Conservation (phyloP, 1,139 yeast genomes). For the Trichomonascaceae sp. region DNA sequence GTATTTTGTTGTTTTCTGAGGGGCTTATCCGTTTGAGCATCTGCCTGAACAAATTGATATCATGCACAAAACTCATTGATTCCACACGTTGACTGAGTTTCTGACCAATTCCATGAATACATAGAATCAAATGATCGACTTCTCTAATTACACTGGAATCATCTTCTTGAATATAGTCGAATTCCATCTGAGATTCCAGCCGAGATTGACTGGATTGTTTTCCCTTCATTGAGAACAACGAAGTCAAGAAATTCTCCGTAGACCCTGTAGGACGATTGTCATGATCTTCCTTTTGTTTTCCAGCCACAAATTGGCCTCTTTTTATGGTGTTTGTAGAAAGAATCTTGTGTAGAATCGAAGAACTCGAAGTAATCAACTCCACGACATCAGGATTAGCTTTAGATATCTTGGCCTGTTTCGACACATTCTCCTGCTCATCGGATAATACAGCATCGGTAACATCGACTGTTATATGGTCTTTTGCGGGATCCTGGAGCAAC, state of each 20-base stretch:
- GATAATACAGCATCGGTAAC: neutral
- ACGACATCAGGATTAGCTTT: slow-evolving; percentile 1
- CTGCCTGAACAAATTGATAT: slow-evolving; percentile 62
- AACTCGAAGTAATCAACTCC: neutral
- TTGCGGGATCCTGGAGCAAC: neutral
- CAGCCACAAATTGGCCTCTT: slow-evolving; percentile 6
- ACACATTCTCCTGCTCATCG: neutral
- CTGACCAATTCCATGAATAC: slow-evolving; percentile 92
- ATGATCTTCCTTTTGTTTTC: slow-evolving; percentile 11
- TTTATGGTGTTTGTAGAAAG: slow-evolving; percentile 10
- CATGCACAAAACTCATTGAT: slow-evolving; percentile 77
- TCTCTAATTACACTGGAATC: slow-evolving; percentile 35
- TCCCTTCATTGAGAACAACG: slow-evolving; percentile 10
- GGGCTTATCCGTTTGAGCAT: slow-evolving; percentile 41
- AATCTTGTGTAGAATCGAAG: slow-evolving; percentile 7
- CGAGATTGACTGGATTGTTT: slow-evolving; percentile 6
- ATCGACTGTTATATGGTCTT: neutral
- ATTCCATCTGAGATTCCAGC: slow-evolving; percentile 25
- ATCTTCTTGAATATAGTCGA: slow-evolving; percentile 20
- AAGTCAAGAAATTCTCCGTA: slow-evolving; percentile 3
- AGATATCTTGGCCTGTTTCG: neutral
- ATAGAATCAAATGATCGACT: slow-evolving; percentile 71
- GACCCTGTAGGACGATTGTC: slow-evolving; percentile 1
- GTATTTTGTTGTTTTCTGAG: slow-evolving; percentile 45
- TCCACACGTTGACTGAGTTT: slow-evolving; percentile 68